A percentile compares a stretch with the other conserved stretches of the same genome.
Conservation (phyloP, 371 early-diverging fungal genomes). For the Mycotypha africana region DNA sequence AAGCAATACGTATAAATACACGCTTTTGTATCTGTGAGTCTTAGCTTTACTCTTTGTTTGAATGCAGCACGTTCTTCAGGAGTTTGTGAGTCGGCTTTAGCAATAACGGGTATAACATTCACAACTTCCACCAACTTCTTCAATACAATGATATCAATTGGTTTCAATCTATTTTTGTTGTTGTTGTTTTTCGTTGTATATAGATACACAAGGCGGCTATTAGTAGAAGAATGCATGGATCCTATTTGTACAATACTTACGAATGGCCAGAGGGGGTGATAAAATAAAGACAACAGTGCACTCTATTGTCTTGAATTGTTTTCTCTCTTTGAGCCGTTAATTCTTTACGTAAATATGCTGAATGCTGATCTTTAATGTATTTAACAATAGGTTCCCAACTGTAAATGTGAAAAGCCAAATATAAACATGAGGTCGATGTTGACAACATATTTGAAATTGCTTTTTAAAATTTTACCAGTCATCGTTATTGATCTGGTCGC, state of each 20-base stretch:
- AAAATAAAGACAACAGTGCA: conserved; percentile 79
- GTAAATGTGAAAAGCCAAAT: conserved; percentile 46
- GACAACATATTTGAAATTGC: too few relatives aligned
- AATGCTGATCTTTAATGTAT: conserved; percentile 91
- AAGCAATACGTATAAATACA: too few relatives aligned
- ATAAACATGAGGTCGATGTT: background rate
- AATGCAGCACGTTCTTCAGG: conserved; percentile 67
- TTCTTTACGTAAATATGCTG: conserved; percentile 83
- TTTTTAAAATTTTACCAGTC: conserved; percentile 57
- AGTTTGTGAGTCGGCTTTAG: conserved; percentile 83
- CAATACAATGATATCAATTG: conserved; percentile 73
- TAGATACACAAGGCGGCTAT: too few relatives aligned
- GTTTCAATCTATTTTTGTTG: conserved; percentile 59
- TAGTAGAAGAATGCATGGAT: too few relatives aligned
- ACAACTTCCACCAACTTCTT: conserved; percentile 66
- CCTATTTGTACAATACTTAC: too few relatives aligned
- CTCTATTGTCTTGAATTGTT: conserved; percentile 76
- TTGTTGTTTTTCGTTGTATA: too few relatives aligned
- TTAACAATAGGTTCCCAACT: conserved; percentile 87
- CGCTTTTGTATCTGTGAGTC: too few relatives aligned
- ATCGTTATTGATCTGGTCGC: conserved; percentile 83
- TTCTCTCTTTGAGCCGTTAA: conserved; percentile 79
- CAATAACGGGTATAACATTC: conserved; percentile 82
- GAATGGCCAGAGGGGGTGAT: conserved; percentile 73
- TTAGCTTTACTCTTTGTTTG: conserved; percentile 63